These are phyloP conservation scores for Samsoniella hepiali DNA, from an alignment of 2,329 filamentous ascomycete genomes.

Conservation along the genomic window DNA sequence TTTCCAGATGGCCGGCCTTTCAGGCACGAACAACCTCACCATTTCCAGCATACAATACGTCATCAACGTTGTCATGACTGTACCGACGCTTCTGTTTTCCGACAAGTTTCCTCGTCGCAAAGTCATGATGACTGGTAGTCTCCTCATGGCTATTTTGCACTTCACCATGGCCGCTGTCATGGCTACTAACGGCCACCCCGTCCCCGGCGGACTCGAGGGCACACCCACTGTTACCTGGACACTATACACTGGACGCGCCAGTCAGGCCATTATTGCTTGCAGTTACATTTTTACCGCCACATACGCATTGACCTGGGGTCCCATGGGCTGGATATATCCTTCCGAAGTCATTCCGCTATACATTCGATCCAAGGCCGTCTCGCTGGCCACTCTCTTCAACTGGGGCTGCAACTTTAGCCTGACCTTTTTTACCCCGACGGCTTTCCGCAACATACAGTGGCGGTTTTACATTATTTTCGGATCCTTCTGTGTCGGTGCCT, in stretches of 20 bases:
- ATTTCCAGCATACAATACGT: conserved; percentile 51
- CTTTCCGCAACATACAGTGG: conserved; percentile 27
- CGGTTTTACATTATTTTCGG: conserved; percentile 25
- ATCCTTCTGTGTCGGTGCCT: conserved; percentile 17
- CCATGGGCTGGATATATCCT: conserved; percentile 46
- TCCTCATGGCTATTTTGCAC: conserved; percentile 59
- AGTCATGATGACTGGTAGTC: conserved; percentile 58
- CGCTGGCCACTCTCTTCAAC: conserved; percentile 38
- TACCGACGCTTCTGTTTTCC: conserved; percentile 47
- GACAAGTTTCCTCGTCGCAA: conserved; percentile 57
- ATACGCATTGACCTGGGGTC: conserved; percentile 40
- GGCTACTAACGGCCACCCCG: conserved; percentile 38
- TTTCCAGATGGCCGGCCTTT: conserved; percentile 29
- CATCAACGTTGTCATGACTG: conserved; percentile 47
- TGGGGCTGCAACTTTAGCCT: conserved; percentile 35
- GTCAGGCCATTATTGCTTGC: conserved; percentile 60
- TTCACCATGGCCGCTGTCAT: conserved; percentile 48
- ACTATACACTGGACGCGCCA: conserved; percentile 36
- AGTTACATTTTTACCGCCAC: conserved; percentile 59
- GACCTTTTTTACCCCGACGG: conserved; percentile 33
- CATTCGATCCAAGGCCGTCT: conserved; percentile 44
- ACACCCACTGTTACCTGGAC: conserved; percentile 32
- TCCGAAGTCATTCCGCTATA: conserved; percentile 44
- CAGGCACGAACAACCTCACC: conserved; percentile 43
- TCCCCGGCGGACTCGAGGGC: conserved; percentile 42